Evolutionary conservation across 75 land plant genomes (phyloP).

Genomic region (Isoetes taiwanensis): DNA sequence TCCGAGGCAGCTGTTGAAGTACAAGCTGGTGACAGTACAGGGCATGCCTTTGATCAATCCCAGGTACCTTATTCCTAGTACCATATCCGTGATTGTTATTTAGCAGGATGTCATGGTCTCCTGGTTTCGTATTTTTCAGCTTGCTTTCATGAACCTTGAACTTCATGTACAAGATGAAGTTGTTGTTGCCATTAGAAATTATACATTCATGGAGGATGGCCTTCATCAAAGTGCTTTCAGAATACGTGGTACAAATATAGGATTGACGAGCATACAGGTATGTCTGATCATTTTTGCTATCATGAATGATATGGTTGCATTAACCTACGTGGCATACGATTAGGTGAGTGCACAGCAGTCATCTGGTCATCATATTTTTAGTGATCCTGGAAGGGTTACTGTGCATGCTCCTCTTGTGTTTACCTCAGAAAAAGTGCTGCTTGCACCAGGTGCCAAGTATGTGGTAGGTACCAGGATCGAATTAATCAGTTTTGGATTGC

Average conservation of each 20-base stretch:
- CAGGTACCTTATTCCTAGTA: no score
- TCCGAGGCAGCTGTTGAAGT: constrained; percentile 34
- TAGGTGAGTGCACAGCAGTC: constrained; percentile 57
- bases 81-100: constrained; percentile 1
- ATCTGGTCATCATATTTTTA: constrained; percentile 60
- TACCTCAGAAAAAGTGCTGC: constrained; percentile 48
- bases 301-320: not conserved
- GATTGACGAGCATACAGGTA: constrained; percentile 70
- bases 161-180: constrained; percentile 69
- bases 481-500: not conserved
- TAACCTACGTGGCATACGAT: not conserved
- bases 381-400: constrained; percentile 49
- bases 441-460: constrained; percentile 76
- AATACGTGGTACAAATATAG: constrained; percentile 51
- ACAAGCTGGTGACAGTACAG: constrained; percentile 52
- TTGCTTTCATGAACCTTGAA: constrained; percentile 52
- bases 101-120: not conserved
- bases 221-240: constrained; percentile 24
- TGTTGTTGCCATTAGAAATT: constrained; percentile 42
- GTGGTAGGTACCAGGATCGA: constrained; percentile 48
- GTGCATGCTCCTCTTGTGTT: constrained; percentile 66
- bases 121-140: constrained; percentile 20
- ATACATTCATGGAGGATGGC: constrained; percentile 24
- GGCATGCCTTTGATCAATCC: constrained; percentile 50
- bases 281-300: constrained; percentile 15